Evolutionary conservation across 2,329 filamentous ascomycete genomes (phyloP), one percentile per base, ranked within the genome.

Genomic region (Colletotrichum theobromicola): DNA sequence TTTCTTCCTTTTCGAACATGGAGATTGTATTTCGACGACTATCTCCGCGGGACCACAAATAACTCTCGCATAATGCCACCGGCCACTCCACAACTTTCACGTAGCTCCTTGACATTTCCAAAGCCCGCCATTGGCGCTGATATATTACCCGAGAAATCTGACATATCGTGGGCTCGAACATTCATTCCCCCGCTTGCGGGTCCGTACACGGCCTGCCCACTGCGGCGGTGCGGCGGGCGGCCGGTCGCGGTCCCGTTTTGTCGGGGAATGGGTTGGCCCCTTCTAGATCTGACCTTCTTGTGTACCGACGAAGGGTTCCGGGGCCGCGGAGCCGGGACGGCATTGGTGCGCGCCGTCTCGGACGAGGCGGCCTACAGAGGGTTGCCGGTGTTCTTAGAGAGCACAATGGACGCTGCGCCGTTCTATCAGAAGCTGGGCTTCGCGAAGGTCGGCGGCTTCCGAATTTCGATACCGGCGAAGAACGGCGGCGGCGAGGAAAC

Each of bases 391-490:
- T 82, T 86, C 61, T 77, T 86, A 16, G 84, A 86, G 72, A 84
- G 82, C 24, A 86, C 83, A 21, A 81, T 81, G 76, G 80, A 82
- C 21, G 85, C 84, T 2, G 80, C 85, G 7, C 75, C 77, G 2
- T 81, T 86, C 72, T 87, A 86, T 57, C 77, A 82, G 70, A 82
- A 75, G 74, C 76, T 85, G 37, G 84, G 84, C 8, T 87, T 87
- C 65, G 76, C 77, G 42, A 75, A 74, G 5, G 67, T 79, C 15
- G 80, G 80, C 60, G 75, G 77, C 24, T 81, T 87, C 28, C 79
- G 81, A 26, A 83, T 86, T 82, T 77, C 74, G 63, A 79, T 87
- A 26, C 83, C 84, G 21, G 32, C 37, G 72, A 70, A 42, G 77
- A 77, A 60, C 79, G 78, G 34, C 8, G 78, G 32, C 5, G 15